Percentiles rank a stretch among this genome's conserved stretches.
These are phyloP conservation scores for Suhomyces choctaworum DNA, from an alignment of 1,139 yeast genomes.

Conservation along the genomic window DNA sequence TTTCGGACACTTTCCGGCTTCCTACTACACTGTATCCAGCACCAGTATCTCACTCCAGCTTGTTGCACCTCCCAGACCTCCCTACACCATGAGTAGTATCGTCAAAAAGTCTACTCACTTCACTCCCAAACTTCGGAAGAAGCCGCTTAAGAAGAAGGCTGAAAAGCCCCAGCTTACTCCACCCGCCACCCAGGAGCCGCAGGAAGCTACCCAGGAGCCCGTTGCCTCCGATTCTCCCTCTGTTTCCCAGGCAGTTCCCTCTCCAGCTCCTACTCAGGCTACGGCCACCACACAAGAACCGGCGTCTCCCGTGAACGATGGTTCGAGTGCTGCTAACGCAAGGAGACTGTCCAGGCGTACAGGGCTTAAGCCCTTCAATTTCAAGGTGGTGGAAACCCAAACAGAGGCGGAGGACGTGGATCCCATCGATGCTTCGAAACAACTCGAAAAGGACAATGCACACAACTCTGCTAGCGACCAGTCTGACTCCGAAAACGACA, in stretches of 20 bases:
- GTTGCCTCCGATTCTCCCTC: constrained; percentile 1
- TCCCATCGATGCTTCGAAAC: constrained; percentile 28
- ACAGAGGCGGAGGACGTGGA: constrained; percentile 28
- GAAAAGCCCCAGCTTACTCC: constrained; percentile 25
- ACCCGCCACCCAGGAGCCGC: constrained; percentile 25
- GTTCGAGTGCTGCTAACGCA: background rate
- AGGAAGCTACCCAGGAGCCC: background rate
- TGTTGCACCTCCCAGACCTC: too few species aligned
- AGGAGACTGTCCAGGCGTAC: background rate
- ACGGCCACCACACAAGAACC: background rate
- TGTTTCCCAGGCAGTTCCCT: constrained; percentile 1
- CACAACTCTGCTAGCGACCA: constrained; percentile 11
- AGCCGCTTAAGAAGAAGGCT: constrained; percentile 25
- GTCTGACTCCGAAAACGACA: constrained; percentile 31
- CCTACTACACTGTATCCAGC: too few species aligned
- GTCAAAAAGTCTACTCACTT: constrained; percentile 47
- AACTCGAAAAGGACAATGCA: constrained; percentile 2
- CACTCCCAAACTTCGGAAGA: constrained; percentile 41
- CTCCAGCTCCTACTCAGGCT: constrained; percentile 5
- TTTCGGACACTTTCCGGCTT: too few species aligned
- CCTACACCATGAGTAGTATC: constrained; percentile 50
- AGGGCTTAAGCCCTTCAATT: constrained; percentile 7
- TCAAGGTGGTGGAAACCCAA: constrained; percentile 5
- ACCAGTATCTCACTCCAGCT: too few species aligned
- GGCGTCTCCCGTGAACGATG: background rate